Percentiles rank a stretch among this genome's conserved stretches.
phyloP scores from a whole-genome alignment of 1,284 basidiomycete genomes.

The Volvariella volvacea region DNA sequence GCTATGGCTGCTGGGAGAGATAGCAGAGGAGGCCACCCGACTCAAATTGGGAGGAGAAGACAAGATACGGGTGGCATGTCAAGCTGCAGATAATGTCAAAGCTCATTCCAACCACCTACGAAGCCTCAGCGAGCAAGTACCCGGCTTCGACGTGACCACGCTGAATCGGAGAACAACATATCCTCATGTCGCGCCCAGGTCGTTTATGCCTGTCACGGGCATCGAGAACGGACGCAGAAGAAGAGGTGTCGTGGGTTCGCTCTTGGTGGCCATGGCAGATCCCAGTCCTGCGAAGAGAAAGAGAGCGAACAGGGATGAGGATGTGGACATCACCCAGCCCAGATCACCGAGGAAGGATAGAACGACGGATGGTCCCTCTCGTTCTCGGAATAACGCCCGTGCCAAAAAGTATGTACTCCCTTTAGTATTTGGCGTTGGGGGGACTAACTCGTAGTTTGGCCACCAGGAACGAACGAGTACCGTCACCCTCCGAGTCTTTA shows the following conservation, averaged over 20 bases:
- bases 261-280: conserved; percentile 39
- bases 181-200: conserved; percentile 63
- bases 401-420: conserved; percentile 61
- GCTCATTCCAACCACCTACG: conserved; percentile 67
- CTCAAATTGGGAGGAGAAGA: conserved; percentile 97
- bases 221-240: conserved; percentile 56
- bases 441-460: no score
- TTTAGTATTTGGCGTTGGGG: no score
- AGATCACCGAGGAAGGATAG: conserved; percentile 38
- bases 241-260: conserved; percentile 40
- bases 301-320: conserved; percentile 51
- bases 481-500: conserved; percentile 67
- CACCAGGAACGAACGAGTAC: conserved; percentile 54
- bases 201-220: conserved; percentile 52
- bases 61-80: conserved; percentile 96
- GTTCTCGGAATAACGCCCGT: conserved; percentile 43
- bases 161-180: conserved; percentile 62
- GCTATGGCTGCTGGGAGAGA: conserved; percentile 83
- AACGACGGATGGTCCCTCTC: conserved; percentile 30
- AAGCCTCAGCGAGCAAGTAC: conserved; percentile 57
- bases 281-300: conserved; percentile 60
- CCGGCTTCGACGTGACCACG: conserved; percentile 55
- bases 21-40: conserved; percentile 87
- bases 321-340: conserved; percentile 42
- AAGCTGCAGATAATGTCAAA: conserved; percentile 87